A percentile compares a stretch with the other conserved stretches of the same genome.
These are phyloP conservation scores for Aspergillus arachidicola DNA, from an alignment of 2,329 filamentous ascomycete species.

Conservation along the genomic window DNA sequence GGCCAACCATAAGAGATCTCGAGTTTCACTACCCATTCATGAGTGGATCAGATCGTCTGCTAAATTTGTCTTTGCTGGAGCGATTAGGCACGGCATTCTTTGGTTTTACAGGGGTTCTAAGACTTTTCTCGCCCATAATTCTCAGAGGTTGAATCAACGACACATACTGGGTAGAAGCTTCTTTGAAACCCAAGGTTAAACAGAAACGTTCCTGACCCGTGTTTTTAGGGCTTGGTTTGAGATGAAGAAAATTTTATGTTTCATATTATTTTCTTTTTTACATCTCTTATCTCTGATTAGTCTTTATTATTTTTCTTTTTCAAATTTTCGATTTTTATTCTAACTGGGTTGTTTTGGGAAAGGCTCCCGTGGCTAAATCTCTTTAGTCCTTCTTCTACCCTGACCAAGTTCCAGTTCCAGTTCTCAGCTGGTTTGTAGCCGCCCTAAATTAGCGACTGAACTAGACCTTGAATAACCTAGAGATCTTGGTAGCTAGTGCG, in stretches of 20 bases:
- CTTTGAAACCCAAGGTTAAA: background rate
- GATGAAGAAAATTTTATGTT: background rate
- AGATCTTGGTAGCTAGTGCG: background rate
- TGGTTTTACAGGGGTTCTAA: background rate
- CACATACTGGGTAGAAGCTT: conserved; percentile 2
- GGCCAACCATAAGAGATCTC: conserved; percentile 16
- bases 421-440: background rate
- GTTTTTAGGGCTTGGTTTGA: background rate
- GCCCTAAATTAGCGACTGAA: background rate
- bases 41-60: conserved; percentile 22
- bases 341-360: background rate
- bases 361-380: conserved; percentile 3
- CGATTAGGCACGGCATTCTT: conserved; percentile 3
- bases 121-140: background rate
- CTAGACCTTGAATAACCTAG: background rate
- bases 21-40: conserved; percentile 22
- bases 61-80: conserved; percentile 18
- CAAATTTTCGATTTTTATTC: background rate
- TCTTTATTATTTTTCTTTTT: background rate
- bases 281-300: background rate
- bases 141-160: conserved; percentile 3
- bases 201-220: background rate
- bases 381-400: background rate
- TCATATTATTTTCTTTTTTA: background rate
- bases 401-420: background rate